Conservation (phyloP, 2,329 filamentous ascomycete genomes). For the Fusarium sp. region DNA sequence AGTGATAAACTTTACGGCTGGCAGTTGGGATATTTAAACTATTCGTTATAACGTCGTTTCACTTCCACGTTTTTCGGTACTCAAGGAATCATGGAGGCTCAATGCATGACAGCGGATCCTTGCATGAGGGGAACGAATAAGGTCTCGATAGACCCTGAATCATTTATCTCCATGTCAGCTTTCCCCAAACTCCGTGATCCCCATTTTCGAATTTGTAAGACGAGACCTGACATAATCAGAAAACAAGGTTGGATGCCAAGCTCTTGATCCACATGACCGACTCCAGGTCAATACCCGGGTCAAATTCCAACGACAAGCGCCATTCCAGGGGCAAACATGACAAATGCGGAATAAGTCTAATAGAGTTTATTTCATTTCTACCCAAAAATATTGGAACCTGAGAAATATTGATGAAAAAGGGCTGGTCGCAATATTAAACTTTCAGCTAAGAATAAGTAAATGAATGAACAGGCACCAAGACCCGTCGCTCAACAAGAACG, state of each 20-base stretch:
- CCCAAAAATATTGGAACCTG: not conserved
- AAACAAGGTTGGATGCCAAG: not conserved
- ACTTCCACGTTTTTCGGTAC: not conserved
- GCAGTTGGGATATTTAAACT: conserved; percentile 32
- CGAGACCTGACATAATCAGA: not conserved
- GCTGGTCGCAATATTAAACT: conserved; percentile 25
- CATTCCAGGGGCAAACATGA: conserved; percentile 4
- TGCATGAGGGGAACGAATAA: not conserved
- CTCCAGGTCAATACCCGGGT: not conserved
- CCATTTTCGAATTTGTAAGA: not conserved
- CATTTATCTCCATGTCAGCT: conserved; percentile 20
- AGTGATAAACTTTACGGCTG: not conserved
- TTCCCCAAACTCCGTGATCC: conserved; percentile 18
- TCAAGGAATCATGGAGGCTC: not conserved
- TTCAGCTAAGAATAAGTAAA: conserved; percentile 22
- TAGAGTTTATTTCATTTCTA: conserved; percentile 9
- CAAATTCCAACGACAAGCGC: conserved; percentile 8
- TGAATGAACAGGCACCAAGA: conserved; percentile 11
- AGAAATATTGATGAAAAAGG: not conserved
- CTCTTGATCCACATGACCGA: not conserved
- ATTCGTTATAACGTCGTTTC: conserved; percentile 9
- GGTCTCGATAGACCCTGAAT: not conserved
- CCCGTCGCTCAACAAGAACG: conserved; percentile 24
- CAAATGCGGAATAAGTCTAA: conserved; percentile 12
- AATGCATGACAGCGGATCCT: conserved; percentile 18